Base-by-base conservation (phyloP, 176 grass and related monocot genomes). In the Aegilops longissima region DNA sequence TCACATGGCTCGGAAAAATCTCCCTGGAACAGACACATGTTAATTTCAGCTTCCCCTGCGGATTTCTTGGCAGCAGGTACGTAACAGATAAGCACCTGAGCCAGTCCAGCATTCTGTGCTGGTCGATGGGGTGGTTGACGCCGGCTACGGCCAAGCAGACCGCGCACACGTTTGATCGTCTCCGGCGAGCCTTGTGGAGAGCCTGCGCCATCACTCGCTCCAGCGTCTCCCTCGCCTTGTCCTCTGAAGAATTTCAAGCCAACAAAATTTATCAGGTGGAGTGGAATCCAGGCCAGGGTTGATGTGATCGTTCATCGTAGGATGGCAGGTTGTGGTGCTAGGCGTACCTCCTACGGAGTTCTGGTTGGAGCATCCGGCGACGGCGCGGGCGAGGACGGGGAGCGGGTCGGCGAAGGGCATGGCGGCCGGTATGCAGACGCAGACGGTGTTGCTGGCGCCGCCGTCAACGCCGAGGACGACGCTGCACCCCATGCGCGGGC, bases 401-500 rank as follows among this genome's bases (percentile, higher is more conserved):
- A 93, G 89, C 36, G 84, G 80, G 47, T 93, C 90, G 49, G 73
- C 66, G 68, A 89, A 86, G 20, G 90, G 90, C 86, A 80, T 77
- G 42, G 86, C 81, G 10, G 88, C 88, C 21, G 88, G 83, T 58
- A 95, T 90, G 86, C 93, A 95, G 59, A 93, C 90, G 77, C 93
- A 95, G 67, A 95, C 90, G 77, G 93, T 95, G 81, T 90, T 91
- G 67, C 90, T 85, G 66, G 93, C 89, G 65, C 93, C 86, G 16
- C 93, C 93, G 61, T 95, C 93, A 72, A 95, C 84, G 66, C 93
- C 93, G 17, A 95, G 93, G 38, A 95, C 83, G 84, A 95, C 93
- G 45, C 70, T 90, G 58, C 74, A 77, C 0, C 73, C 89, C 77
- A 65, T 71, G 38, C 84, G 82, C n/a, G 85, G 90, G 25, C 93